Conservation (phyloP, 345 rosid genomes). For the Gossypioides kirkii region DNA sequence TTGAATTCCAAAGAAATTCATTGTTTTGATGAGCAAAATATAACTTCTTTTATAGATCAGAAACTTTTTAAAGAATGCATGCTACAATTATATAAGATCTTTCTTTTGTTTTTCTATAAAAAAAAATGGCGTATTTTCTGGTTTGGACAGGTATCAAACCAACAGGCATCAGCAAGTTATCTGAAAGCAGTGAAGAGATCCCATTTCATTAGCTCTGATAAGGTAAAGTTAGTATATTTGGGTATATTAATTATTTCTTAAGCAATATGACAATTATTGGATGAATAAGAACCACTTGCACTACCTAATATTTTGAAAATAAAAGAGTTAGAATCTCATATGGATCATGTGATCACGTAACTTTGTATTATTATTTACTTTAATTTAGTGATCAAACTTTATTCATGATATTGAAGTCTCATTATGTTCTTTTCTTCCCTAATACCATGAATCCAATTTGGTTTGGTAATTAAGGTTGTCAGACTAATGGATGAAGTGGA, state of each 20-base stretch:
- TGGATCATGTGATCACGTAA: not conserved
- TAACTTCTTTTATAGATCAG: not conserved
- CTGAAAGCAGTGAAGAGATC: conserved; percentile 81
- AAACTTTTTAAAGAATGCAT: not conserved
- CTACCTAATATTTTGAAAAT: not conserved
- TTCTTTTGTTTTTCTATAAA: not conserved
- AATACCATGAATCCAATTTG: conserved; percentile 10
- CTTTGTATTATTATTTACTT: not conserved
- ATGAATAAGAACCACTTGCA: not conserved
- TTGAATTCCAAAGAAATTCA: not conserved
- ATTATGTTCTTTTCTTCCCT: not conserved
- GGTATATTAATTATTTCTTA: not conserved
- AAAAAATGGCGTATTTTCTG: not conserved
- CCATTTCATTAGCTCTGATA: conserved; percentile 86
- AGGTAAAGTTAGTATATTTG: conserved; percentile 42
- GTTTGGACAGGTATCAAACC: conserved; percentile 67
- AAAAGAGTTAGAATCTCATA: not conserved
- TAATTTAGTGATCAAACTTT: not conserved
- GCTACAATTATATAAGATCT: not conserved
- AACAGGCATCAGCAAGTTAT: conserved; percentile 76
- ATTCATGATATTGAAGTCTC: not conserved
- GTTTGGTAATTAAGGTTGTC: conserved; percentile 48
- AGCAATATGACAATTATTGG: not conserved
- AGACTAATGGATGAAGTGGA: conserved; percentile 98
- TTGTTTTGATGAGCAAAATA: not conserved